Conservation (phyloP, 495 filamentous ascomycete genomes). For the Talaromyces proteolyticus region DNA sequence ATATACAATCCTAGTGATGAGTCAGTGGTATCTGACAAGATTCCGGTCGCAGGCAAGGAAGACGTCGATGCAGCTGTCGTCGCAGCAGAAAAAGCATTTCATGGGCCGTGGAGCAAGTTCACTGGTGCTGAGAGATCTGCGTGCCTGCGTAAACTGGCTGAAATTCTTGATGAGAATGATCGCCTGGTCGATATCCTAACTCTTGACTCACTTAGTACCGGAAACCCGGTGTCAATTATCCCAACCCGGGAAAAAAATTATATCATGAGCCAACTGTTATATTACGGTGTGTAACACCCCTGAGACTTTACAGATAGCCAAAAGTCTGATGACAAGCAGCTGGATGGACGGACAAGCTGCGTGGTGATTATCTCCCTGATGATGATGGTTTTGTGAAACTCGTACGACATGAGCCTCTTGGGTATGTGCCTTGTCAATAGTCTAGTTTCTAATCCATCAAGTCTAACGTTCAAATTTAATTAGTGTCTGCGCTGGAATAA, state of each 20-base stretch:
- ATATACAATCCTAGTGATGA: slow-evolving; percentile 11
- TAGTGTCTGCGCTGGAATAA: slow-evolving; percentile 20
- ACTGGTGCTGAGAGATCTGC: neutral
- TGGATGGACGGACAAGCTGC: slow-evolving; percentile 42
- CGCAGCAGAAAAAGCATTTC: slow-evolving; percentile 5
- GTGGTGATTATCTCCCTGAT: slow-evolving; percentile 32
- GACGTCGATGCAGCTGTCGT: slow-evolving; percentile 7
- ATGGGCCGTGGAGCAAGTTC: slow-evolving; percentile 1
- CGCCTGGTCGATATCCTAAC: neutral
- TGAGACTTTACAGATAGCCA: neutral
- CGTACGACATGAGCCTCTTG: slow-evolving; percentile 33
- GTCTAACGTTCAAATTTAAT: neutral
- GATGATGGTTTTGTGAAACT: slow-evolving; percentile 41
- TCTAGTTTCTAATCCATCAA: neutral
- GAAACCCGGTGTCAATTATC: neutral
- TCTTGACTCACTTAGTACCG: neutral
- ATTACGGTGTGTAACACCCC: neutral
- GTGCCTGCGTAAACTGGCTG: slow-evolving; percentile 6
- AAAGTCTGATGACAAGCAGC: slow-evolving; percentile 21
- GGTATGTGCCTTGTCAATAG: slow-evolving; percentile 5
- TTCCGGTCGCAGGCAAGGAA: slow-evolving; percentile 10
- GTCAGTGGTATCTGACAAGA: slow-evolving; percentile 6
- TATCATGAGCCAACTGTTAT: neutral
- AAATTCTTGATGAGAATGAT: slow-evolving; percentile 10
- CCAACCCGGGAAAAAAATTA: neutral